Percentiles rank a stretch among this genome's conserved stretches.
Conservation (phyloP, 768 basidiomycete genomes). For the Sarcodon aspratus region DNA sequence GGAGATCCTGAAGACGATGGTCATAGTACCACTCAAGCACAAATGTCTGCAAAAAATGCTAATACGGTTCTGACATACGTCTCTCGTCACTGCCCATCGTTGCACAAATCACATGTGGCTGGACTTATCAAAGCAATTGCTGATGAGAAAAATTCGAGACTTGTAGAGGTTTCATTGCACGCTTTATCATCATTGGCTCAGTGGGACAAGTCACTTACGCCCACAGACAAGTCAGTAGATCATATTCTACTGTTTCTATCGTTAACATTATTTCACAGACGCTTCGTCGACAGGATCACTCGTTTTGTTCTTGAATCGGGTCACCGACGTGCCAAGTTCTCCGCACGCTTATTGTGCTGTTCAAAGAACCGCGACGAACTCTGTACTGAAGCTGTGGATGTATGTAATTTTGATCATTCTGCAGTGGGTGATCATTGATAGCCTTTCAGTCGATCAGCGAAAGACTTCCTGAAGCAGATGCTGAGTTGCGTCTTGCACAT, state of each 20-base stretch:
- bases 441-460: conserved; percentile 44
- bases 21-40: conserved; percentile 14
- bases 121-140: conserved; percentile 68
- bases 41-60: conserved; percentile 33
- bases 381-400: conserved; percentile 53
- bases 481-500: conserved; percentile 49
- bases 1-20: conserved; percentile 13
- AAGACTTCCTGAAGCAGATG: conserved; percentile 31
- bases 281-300: conserved; percentile 51
- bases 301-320: conserved; percentile 50
- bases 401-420: conserved; percentile 19
- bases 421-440: background rate
- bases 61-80: conserved; percentile 42
- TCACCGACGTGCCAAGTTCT: conserved; percentile 72
- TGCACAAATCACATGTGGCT: conserved; percentile 64
- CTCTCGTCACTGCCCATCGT: conserved; percentile 63
- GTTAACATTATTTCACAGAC: conserved; percentile 27
- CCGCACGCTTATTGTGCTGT: conserved; percentile 60
- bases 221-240: conserved; percentile 54
- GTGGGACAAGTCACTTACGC: conserved; percentile 43
- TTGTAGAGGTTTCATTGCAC: conserved; percentile 63
- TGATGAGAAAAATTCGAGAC: conserved; percentile 40
- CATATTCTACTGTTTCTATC: background rate
- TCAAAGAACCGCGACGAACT: conserved; percentile 38
- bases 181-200: conserved; percentile 60